phyloP scores from a whole-genome alignment of 768 basidiomycete species.

The Boletellus ananiceps region DNA sequence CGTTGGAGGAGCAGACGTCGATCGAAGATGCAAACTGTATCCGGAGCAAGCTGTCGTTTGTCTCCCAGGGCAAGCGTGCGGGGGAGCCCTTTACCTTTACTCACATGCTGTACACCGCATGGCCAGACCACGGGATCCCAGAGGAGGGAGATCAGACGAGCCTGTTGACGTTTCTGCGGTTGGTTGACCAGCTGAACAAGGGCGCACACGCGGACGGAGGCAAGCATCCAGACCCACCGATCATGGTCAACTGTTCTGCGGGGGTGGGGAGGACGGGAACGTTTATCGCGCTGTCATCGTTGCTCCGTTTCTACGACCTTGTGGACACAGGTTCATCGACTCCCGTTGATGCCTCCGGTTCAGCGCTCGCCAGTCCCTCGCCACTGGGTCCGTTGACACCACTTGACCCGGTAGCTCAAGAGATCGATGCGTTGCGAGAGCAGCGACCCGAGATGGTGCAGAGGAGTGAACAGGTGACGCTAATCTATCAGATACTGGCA shows the following conservation, averaged over 20 bases:
- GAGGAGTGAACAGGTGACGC: conserved; percentile 54
- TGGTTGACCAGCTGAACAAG: conserved; percentile 63
- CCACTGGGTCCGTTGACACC: conserved; percentile 57
- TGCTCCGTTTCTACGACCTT: conserved; percentile 60
- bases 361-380: conserved; percentile 37
- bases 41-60: conserved; percentile 55
- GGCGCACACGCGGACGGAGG: conserved; percentile 28
- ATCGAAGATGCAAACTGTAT: conserved; percentile 58
- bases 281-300: conserved; percentile 75
- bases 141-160: conserved; percentile 51
- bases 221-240: conserved; percentile 62
- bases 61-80: conserved; percentile 30
- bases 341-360: conserved; percentile 22
- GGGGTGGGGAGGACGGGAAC: conserved; percentile 86
- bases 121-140: conserved; percentile 88
- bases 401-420: conserved; percentile 55
- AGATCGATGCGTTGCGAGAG: conserved; percentile 75
- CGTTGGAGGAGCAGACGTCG: conserved; percentile 42
- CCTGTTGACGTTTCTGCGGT: conserved; percentile 55
- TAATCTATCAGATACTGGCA: conserved; percentile 60
- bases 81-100: conserved; percentile 48
- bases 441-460: conserved; percentile 84
- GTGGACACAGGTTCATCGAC: conserved; percentile 29
- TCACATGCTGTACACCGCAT: conserved; percentile 69
- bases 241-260: conserved; percentile 82